Base-by-base conservation (phyloP, 192 early-diverging fungal genomes). In the Gamsiella multidivaricata region DNA sequence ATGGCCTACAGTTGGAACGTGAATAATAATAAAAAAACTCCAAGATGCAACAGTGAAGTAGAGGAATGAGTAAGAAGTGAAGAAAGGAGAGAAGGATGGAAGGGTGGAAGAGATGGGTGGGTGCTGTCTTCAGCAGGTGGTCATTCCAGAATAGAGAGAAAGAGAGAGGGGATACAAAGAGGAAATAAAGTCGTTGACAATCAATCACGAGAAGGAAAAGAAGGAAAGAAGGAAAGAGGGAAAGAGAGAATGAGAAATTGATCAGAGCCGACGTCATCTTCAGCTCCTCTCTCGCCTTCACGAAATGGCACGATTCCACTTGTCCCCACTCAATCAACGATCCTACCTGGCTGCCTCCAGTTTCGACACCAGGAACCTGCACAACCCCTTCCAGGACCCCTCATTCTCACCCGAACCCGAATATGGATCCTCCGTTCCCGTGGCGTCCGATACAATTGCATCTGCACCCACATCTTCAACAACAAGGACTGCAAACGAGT, bases 141-240 rank as follows among this genome's bases (percentile, higher is more conserved):
- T 72, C 58, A 62, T 62, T 56, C 14, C 60, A 62, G 69, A 70
- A 70, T 62, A 70, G 29, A 42, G 15, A 11, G 11, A 51, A 51
- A 43, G 51, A 66, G 4, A 49, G 36, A 22, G 39, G 8, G 36
- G 31, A 41, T 39, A 29, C 39, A 36, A 50, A 60, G 3, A 60
- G 32, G 37, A 61, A 37, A 36, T 29, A 34, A 36, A 51, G n/a
- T n/a, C n/a, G n/a, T n/a, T n/a, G n/a, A 47, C 20, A 41, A 33
- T 12, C 29, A 58, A 17, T 25, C 8, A 36, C 54, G 8, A 20
- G 5, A 59, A 58, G 5, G 29, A 29, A 20, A 36, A 45, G 22
- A 23, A 25, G 22, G 12, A 39, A 47, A 4, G 45, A 28, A 39
- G 42, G 25, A 14, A 33, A 32, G 32, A 67, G 28, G 37, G 34